Conservation (phyloP, 2,329 filamentous ascomycete species). For the Monosporascus cannonballus region DNA sequence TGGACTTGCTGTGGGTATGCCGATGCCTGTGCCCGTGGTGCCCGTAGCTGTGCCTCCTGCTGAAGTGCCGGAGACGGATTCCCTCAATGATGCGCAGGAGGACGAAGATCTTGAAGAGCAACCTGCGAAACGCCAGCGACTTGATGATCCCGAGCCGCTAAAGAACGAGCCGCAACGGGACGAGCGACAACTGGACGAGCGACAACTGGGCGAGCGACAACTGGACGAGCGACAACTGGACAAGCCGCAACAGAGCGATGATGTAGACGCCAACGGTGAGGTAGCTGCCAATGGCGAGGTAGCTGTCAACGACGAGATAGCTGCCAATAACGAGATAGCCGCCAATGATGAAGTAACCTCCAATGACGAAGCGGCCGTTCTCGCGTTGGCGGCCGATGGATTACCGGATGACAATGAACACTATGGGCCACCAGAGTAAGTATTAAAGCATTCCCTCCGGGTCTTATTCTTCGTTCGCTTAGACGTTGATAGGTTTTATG, state of each 20-base stretch:
- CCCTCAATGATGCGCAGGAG: slow-evolving; percentile 13
- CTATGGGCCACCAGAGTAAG: slow-evolving; percentile 23
- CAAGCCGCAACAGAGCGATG: slow-evolving; percentile 4
- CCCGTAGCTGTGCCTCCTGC: neutral
- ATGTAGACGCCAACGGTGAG: slow-evolving; percentile 17
- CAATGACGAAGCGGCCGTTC: slow-evolving; percentile 13
- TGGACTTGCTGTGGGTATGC: slow-evolving; percentile 3
- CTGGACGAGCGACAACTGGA: slow-evolving; percentile 9
- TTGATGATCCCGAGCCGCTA: slow-evolving; percentile 16
- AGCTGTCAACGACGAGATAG: slow-evolving; percentile 11
- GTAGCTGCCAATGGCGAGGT: slow-evolving; percentile 22
- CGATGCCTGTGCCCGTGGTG: slow-evolving; percentile 3
- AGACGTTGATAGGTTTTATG: slow-evolving; percentile 18
- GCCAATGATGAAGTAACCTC: neutral
- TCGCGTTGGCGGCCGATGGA: slow-evolving; percentile 22
- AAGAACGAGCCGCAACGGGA: slow-evolving; percentile 6
- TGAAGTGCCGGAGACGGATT: slow-evolving; percentile 12
- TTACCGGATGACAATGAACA: slow-evolving; percentile 16
- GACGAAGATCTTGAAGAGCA: slow-evolving; percentile 20
- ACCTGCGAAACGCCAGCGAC: slow-evolving; percentile 25
- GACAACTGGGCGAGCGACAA: slow-evolving; percentile 6
- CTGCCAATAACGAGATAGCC: slow-evolving; percentile 5
- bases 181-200: neutral
- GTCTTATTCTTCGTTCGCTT: slow-evolving; percentile 1
- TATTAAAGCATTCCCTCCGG: neutral